Conservation (phyloP, 345 rosid genomes). For the Moringa oleifera region DNA sequence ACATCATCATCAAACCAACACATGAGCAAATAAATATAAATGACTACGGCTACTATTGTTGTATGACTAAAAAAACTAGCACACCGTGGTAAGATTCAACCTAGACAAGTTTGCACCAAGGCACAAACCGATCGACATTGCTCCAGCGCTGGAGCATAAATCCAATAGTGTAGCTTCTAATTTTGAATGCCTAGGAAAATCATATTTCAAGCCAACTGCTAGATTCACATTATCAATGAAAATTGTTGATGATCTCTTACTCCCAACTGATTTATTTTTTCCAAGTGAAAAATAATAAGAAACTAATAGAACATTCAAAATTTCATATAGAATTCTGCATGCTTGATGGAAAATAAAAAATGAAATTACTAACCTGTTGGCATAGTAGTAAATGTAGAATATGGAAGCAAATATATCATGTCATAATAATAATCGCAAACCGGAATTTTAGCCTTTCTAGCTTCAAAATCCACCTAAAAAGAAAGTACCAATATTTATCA, state of each 20-base stretch:
- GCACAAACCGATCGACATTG: slow-evolving; percentile 82
- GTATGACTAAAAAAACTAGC: no score
- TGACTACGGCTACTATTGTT: no score
- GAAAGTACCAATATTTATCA: neutral
- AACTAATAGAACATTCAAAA: neutral
- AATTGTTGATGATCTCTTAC: slow-evolving; percentile 49
- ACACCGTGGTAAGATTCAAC: slow-evolving; percentile 49
- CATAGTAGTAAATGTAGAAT: slow-evolving; percentile 41
- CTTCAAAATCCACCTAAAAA: slow-evolving; percentile 40
- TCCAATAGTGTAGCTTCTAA: slow-evolving; percentile 44
- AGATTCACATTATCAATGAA: slow-evolving; percentile 37
- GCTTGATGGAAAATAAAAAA: no score
- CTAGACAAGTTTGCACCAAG: slow-evolving; percentile 61
- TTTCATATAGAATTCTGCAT: no score
- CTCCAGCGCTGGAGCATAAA: slow-evolving; percentile 80
- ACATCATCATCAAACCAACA: no score
- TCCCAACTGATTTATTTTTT: slow-evolving; percentile 25
- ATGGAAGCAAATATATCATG: slow-evolving; percentile 46
- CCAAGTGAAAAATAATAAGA: neutral
- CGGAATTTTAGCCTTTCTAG: slow-evolving; percentile 16
- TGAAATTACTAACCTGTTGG: slow-evolving; percentile 3
- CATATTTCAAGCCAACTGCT: no score
- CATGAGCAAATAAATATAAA: neutral
- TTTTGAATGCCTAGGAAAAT: slow-evolving; percentile 12
- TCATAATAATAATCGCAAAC: slow-evolving; percentile 55